phyloP scores from a whole-genome alignment of 352 stramenopile genomes.

The Globisporangium takayamanum region DNA sequence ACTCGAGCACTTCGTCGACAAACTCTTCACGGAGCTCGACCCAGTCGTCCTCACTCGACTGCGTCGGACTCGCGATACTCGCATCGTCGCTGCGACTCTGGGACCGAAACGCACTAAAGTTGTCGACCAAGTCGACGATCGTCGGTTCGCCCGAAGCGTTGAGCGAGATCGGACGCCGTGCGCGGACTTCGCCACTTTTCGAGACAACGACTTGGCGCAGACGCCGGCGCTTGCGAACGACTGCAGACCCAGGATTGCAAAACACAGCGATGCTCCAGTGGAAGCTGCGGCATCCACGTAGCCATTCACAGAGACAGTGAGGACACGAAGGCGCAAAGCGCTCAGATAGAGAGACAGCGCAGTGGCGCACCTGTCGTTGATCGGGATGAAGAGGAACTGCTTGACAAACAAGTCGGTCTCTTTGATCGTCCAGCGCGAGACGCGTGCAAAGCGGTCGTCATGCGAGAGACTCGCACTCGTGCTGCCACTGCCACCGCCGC shows the following conservation, averaged over 20 bases:
- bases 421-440: slow-evolving; percentile 81
- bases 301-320: background rate
- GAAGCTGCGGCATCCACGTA: slow-evolving; percentile 32
- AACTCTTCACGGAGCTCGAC: slow-evolving; percentile 17
- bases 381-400: slow-evolving; percentile 84
- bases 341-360: background rate
- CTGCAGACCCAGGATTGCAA: slow-evolving; percentile 72
- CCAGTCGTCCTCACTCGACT: slow-evolving; percentile 2
- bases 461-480: slow-evolving; percentile 10
- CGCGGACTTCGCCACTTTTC: slow-evolving; percentile 13
- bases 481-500: slow-evolving; percentile 15
- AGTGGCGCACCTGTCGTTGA: slow-evolving; percentile 73
- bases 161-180: slow-evolving; percentile 7
- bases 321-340: background rate
- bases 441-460: slow-evolving; percentile 45
- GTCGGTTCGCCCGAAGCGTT: slow-evolving; percentile 7
- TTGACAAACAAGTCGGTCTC: slow-evolving; percentile 82
- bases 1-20: slow-evolving; percentile 42
- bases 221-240: slow-evolving; percentile 40
- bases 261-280: slow-evolving; percentile 89
- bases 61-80: background rate
- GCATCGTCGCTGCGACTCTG: background rate
- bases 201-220: slow-evolving; percentile 4
- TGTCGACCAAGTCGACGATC: slow-evolving; percentile 30
- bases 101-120: slow-evolving; percentile 14